Percentiles rank a stretch among this genome's conserved stretches.
Evolutionary conservation across 257 asterid genomes (phyloP).

Genomic region (Orobanche coerulescens): DNA sequence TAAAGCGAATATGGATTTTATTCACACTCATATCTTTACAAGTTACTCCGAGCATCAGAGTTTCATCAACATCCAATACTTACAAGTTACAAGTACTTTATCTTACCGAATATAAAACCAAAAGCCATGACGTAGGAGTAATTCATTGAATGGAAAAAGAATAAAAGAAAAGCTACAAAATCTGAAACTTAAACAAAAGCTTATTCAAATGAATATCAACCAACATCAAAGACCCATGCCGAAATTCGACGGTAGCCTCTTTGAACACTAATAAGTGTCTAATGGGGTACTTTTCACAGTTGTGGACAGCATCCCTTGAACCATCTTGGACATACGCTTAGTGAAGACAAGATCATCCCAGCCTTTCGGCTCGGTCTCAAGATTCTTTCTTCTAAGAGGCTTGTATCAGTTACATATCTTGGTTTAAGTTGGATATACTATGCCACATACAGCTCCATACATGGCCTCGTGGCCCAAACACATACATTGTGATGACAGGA

Average conservation of each 20-base stretch:
- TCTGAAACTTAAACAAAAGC: neutral
- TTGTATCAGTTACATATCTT: neutral
- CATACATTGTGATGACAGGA: neutral
- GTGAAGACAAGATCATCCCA: neutral
- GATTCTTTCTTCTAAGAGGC: neutral
- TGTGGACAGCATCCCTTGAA: neutral
- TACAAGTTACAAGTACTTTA: neutral
- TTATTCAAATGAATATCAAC: neutral
- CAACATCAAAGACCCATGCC: neutral
- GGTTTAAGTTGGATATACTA: neutral
- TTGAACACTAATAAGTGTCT: neutral
- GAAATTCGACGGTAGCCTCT: neutral
- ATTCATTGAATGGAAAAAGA: neutral
- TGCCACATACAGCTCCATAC: neutral
- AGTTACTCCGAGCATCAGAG: neutral
- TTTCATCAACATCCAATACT: constrained; percentile 12
- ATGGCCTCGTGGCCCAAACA: neutral
- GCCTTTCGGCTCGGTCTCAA: neutral
- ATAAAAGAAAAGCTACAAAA: neutral
- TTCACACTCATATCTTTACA: neutral
- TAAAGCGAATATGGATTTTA: too few species aligned
- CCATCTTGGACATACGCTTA: neutral
- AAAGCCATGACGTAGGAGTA: neutral
- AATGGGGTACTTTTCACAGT: neutral
- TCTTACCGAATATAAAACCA: too few species aligned